These are phyloP conservation scores for Saccharomycopsis phalli DNA, from an alignment of 1,139 yeast species.

Conservation along the genomic window DNA sequence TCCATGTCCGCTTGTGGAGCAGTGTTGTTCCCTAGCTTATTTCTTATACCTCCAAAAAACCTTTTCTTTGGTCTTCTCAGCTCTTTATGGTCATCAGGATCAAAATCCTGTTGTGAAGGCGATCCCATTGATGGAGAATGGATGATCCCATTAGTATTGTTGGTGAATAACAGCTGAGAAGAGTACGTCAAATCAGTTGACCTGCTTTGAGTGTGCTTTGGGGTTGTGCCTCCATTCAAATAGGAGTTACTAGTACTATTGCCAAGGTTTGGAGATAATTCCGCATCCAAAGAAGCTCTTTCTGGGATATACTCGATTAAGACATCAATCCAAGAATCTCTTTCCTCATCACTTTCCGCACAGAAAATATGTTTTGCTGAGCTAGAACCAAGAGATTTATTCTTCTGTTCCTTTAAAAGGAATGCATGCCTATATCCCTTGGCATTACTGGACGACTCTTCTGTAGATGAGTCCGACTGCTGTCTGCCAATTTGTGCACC, in stretches of 20 bases:
- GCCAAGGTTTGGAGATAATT: conserved; percentile 6
- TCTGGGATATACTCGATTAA: conserved; percentile 37
- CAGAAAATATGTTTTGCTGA: conserved; percentile 64
- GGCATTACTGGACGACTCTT: conserved; percentile 38
- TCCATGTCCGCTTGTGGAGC: conserved; percentile 1
- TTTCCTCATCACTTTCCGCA: conserved; percentile 72
- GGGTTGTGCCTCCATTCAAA: conserved; percentile 4
- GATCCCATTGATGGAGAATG: conserved; percentile 8
- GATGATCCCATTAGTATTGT: neutral
- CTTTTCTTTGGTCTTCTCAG: conserved; percentile 14
- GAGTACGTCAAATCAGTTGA: conserved; percentile 11
- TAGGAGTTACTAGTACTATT: conserved; percentile 6
- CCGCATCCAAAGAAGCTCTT: conserved; percentile 13
- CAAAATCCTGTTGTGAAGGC: conserved; percentile 11
- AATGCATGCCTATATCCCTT: conserved; percentile 75
- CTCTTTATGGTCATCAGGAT: conserved; percentile 7
- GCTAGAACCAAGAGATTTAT: conserved; percentile 43
- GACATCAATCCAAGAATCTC: conserved; percentile 69
- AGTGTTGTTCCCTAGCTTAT: conserved; percentile 2
- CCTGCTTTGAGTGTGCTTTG: conserved; percentile 5
- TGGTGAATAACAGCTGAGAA: neutral
- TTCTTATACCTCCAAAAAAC: conserved; percentile 20
- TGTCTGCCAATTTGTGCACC: conserved; percentile 62
- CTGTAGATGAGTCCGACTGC: conserved; percentile 14
- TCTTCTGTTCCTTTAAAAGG: conserved; percentile 55